Evolutionary conservation across 1,284 basidiomycete genomes (phyloP), one percentile per base, ranked within the genome.

Genomic region (Irpex lacteus): DNA sequence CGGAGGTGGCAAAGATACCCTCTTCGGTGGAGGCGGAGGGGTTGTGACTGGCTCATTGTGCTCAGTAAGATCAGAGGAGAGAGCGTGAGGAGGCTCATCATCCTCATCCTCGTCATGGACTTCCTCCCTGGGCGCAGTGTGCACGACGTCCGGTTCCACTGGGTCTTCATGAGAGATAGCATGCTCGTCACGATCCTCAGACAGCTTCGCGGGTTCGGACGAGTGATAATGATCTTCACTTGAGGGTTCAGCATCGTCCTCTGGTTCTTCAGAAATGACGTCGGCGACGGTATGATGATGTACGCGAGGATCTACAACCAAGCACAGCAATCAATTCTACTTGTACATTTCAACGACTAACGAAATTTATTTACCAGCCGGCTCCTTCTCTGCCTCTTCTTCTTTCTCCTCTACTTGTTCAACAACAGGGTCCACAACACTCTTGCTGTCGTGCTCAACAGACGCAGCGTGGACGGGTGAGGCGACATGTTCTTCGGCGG

Each of bases 241-340:
- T 11, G n/a, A 2, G 13, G 0, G 1, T 36, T 56, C 54, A 15
- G 11, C 54, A 4, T 56, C 26, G 7, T 36, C 19, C 18, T 56
- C 54, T 13, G 54, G 54, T 21, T 56, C 54, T 36, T 32, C 54
- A 56, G 21, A 6, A 15, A 56, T 34, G 9, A 15, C 19, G 8
- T 56, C 4, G 54, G 54, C 13, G 54, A 56, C 11, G n/a, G 54
- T 36, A 18, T 36, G 34, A 18, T 36, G 34, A 56, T 3, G 19
- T 55, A 9, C 47, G n/a, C 18, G 34, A 18, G 59, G 5, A 53
- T 63, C 62, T 69, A 68, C 62, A 65, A 67, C 44, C 57, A 69
- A 69, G 68, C 53, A 67, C 66, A 52, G n/a, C n/a, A 9, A 73
- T 74, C 73, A 73, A 73, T 68, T 60, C 71, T 74, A 74, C 67